Evolutionary conservation across 2,329 filamentous ascomycete genomes (phyloP), one percentile per base, ranked within the genome.

Genomic region (Geosmithia flava): DNA sequence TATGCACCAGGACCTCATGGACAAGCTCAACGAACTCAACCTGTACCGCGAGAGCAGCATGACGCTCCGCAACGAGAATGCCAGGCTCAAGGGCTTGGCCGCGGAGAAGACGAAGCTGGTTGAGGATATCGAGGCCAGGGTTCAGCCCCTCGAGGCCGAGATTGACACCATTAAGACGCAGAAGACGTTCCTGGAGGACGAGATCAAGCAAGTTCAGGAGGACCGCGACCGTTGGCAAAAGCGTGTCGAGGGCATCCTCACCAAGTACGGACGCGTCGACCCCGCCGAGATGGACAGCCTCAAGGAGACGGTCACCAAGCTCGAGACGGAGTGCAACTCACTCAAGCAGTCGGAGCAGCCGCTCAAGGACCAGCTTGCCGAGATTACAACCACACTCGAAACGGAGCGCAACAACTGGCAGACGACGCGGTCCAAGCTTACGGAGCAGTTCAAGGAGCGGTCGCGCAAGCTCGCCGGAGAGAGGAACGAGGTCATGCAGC

Each of bases 211-310:
- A 53, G 75, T 97, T 10, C 85, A 94, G 54, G 85, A 93, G 57
- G 91, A 97, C 60, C 83, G 93, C 16, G 91, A 97, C 61, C 80
- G 87, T 50, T 96, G 91, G 87, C 89, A 95, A 66, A 91, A 96
- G 71, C 84, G 93, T 20, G 94, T 89, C 1, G 89, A 97, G 61
- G 87, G 94, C 56, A 96, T 98, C 52, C 78, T 98, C 46, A 89
- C 88, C 54, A 96, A 95, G 62, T 96, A 97, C 60, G 90, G 95
- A 55, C 87, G 91, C 49, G 87, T 94, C 47, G 93, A 98, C 60
- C 91, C 93, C 42, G 87, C 87, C 3, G 91, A 97, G 59, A 78
- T 96, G 61, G 91, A 97, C 57, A 82, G 85, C 51, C 75, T 98
- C 50, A 95, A 93, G 68, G 80, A 85, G 59, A 82, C 83, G 50